phyloP scores from a whole-genome alignment of 1,284 basidiomycete species.

The Ceratobasidium papillatum region DNA sequence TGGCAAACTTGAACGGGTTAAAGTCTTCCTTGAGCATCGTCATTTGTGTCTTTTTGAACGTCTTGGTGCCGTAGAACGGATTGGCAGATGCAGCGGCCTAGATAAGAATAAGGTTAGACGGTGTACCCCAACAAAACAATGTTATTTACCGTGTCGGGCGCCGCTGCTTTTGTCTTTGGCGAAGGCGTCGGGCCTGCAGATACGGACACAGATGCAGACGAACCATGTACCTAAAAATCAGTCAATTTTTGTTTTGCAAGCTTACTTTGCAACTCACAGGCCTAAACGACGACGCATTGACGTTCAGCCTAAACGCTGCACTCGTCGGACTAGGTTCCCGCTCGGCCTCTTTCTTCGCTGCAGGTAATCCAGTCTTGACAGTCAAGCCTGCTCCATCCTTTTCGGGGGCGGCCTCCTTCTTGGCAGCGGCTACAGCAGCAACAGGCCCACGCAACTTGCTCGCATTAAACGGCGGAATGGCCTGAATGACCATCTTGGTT shows the following conservation, averaged over 20 bases:
- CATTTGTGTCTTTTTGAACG: conserved; percentile 72
- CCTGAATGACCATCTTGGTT: conserved; percentile 74
- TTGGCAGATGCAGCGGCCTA: conserved; percentile 60
- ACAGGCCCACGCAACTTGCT: conserved; percentile 53
- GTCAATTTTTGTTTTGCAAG: conserved; percentile 53
- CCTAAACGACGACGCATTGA: conserved; percentile 79
- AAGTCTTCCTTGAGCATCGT: conserved; percentile 93
- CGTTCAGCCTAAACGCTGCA: conserved; percentile 81
- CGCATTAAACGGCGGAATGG: conserved; percentile 93
- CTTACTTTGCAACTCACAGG: conserved; percentile 54
- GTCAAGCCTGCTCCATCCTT: conserved; percentile 58
- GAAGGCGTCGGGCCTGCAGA: conserved; percentile 61
- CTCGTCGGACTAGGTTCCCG: conserved; percentile 35
- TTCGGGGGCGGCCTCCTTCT: conserved; percentile 51
- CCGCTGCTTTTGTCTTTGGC: conserved; percentile 61
- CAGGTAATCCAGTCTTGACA: conserved; percentile 62
- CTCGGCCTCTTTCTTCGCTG: conserved; percentile 10
- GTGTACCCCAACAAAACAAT: conserved; percentile 29
- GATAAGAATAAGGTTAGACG: background rate
- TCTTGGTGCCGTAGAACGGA: conserved; percentile 86
- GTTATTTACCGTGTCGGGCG: conserved; percentile 57
- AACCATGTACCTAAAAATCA: conserved; percentile 32
- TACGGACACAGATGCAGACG: conserved; percentile 14
- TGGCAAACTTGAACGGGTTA: conserved; percentile 89
- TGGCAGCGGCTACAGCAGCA: conserved; percentile 50